Base-by-base conservation (phyloP, 2,329 filamentous ascomycete genomes). In the Volutella citrinella region DNA sequence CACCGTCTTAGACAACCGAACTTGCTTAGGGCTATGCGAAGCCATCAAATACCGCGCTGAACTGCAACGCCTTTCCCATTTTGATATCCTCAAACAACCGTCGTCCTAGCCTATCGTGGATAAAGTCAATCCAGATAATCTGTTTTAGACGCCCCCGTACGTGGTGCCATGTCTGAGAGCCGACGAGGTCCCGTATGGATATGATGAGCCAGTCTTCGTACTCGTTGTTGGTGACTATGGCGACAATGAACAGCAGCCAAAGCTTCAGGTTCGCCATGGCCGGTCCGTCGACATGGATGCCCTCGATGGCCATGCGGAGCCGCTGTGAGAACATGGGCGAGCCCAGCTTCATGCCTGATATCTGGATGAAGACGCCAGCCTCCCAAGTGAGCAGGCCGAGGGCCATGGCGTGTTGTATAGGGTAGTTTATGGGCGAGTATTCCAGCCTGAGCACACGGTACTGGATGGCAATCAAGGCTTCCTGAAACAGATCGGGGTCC, bases 381-480 rank as follows among this genome's bases (percentile, higher is more conserved):
- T 55, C 43, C 19, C 50, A 60, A 3, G 55, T 47, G 3, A 59
- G 31, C n/a, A 62, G 52, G 6, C 49, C 58, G 1, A 60, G 30
- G 1, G 54, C 48, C 10, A 52, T 25, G 0, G 50, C 41, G 27
- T 55, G 52, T 12, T 52, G 33, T 5, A 52, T 19, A 2, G 40
- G 42, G 2, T 39, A 8, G 4, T 31, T 6, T 8, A 45, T 36
- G 0, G 27, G 14, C 0, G 45, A 24, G 23, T 52, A 49, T 10
- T 47, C 39, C 4, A 60, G 48, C 1, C 41, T 38, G 3, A 60
- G 30, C 2, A 59, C 36, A 1, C 57, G 46, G 21, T 60, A 60
- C 24, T 60, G 57, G 1, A 56, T 43, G 1, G 56, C 58, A 0
- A 58, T 31, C 40, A 57, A 48, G 1, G 55, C 50, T 31, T 59